A percentile compares a stretch with the other conserved stretches of the same genome.
phyloP scores from a whole-genome alignment of 148 eudicot species.

The Salicornia ramosissima region DNA sequence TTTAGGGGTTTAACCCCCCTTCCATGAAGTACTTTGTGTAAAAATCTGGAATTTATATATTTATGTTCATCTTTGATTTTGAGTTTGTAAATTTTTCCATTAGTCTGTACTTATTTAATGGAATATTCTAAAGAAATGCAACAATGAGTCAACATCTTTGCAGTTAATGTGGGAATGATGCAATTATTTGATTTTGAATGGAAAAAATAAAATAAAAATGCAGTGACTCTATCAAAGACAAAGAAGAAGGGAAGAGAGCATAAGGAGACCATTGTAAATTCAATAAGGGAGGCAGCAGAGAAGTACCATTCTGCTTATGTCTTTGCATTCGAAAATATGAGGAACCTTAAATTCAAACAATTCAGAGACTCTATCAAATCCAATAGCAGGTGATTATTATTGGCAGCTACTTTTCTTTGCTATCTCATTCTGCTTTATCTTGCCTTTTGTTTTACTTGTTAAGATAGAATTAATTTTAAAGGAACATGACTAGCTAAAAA shows the following conservation, averaged over 20 bases:
- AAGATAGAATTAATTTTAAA: not conserved
- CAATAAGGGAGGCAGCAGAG: slow-evolving; percentile 70
- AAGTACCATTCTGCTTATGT: slow-evolving; percentile 61
- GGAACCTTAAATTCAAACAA: slow-evolving; percentile 89
- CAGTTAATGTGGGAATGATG: not conserved
- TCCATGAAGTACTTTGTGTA: not conserved
- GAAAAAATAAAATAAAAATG: not conserved
- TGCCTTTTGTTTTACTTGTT: not conserved
- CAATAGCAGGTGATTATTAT: slow-evolving; percentile 50
- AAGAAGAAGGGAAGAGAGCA: slow-evolving; percentile 90
- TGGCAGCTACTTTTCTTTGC: not conserved
- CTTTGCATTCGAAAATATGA: slow-evolving; percentile 78
- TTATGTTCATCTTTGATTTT: not conserved
- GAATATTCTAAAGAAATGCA: not conserved
- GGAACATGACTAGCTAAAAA: too few relatives aligned
- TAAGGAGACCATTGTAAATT: slow-evolving; percentile 58
- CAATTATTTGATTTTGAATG: not conserved
- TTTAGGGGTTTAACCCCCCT: not conserved
- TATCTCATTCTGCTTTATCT: not conserved
- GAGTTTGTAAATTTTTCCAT: not conserved
- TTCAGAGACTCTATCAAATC: slow-evolving; percentile 76
- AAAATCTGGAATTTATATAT: not conserved
- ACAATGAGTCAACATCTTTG: not conserved
- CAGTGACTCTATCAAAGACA: slow-evolving; percentile 91
- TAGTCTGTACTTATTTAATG: not conserved